Percentiles rank a stretch among this genome's conserved stretches.
Evolutionary conservation across 805 yeast genomes (phyloP).

Genomic region (Wickerhamomyces rabaulensis): DNA sequence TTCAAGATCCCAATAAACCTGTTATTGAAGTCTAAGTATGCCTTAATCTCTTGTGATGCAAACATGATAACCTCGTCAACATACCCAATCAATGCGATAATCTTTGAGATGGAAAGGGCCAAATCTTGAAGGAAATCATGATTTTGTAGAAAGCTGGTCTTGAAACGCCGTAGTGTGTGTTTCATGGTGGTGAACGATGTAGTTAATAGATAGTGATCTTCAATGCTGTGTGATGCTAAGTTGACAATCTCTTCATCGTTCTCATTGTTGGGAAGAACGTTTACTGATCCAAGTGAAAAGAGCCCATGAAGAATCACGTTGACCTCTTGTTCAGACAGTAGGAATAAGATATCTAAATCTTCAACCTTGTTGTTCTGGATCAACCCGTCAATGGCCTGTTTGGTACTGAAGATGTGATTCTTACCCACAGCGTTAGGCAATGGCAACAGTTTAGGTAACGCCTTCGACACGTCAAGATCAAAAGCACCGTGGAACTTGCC

Average conservation of each 20-base stretch:
- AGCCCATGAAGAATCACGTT: constrained; percentile 29
- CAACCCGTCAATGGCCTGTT: constrained; percentile 25
- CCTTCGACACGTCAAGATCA: constrained; percentile 25
- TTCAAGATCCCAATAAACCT: constrained; percentile 31
- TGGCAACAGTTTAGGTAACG: constrained; percentile 34
- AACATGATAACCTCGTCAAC: constrained; percentile 28
- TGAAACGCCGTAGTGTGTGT: constrained; percentile 14
- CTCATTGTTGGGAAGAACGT: constrained; percentile 4
- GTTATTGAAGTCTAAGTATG: constrained; percentile 32
- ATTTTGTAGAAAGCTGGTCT: constrained; percentile 5
- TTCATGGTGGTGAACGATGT: constrained; percentile 18
- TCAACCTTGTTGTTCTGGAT: constrained; percentile 18
- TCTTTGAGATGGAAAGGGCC: constrained; percentile 15
- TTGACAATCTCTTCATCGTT: constrained; percentile 19
- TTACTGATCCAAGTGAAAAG: constrained; percentile 24
- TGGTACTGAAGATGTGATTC: constrained; percentile 19
- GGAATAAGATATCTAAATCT: constrained; percentile 24
- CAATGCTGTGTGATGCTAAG: constrained; percentile 2
- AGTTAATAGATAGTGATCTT: constrained; percentile 18
- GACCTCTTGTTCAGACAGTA: constrained; percentile 20
- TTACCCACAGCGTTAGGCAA: constrained; percentile 17
- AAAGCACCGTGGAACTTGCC: constrained; percentile 22
- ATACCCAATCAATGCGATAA: constrained; percentile 25
- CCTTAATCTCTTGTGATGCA: constrained; percentile 27
- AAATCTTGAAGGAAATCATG: constrained; percentile 13